Evolutionary conservation across 768 basidiomycete genomes (phyloP), one percentile per base, ranked within the genome.

Genomic region (Vishniacozyma victoriae): DNA sequence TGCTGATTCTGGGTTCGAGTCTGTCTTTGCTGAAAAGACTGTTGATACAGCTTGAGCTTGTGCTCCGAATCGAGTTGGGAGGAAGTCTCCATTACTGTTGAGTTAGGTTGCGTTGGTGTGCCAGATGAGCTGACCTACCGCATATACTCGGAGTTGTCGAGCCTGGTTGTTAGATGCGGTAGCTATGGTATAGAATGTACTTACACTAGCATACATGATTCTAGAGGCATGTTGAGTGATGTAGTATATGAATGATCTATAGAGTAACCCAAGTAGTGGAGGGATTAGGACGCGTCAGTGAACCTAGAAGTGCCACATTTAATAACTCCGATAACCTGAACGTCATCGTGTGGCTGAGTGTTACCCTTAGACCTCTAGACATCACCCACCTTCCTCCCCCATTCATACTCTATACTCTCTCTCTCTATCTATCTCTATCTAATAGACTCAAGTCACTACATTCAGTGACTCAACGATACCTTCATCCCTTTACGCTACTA

Each of bases 61-160:
- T 1, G 92, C 89, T 25, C 85, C 83, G 65, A 89, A 90, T 54
- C 93, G 81, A 5, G 68, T 70, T 2, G 72, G 67, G 2, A 60
- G 29, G 55, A 64, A 69, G 47, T 68, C 67, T 35, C 66, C 62
- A 61, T 67, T 65, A 26, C 64, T 60, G 22, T 14, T 14, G 14
- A 3, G 84, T 83, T 39, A 89, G 89, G 46, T 76, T 75, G 72
- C 29, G 9, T n/a, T 33, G 29, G 9, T 33, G 9, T 33, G 29
- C 29, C n/a, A 33, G 27, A 22, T 26, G 31, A 18, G 31, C 12
- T 1, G 24, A 48, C 67, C 39, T n/a, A 69, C 67, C 67, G 82
- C 85, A 95, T 95, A 74, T 85, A 92, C 73, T 92, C 89, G 2
- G 90, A 95, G 71, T 96, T 96, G 80, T 99, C 95, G 53, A 97